Base-by-base conservation (phyloP, 2,329 filamentous ascomycete genomes). In the Helicocarpus griseus region DNA sequence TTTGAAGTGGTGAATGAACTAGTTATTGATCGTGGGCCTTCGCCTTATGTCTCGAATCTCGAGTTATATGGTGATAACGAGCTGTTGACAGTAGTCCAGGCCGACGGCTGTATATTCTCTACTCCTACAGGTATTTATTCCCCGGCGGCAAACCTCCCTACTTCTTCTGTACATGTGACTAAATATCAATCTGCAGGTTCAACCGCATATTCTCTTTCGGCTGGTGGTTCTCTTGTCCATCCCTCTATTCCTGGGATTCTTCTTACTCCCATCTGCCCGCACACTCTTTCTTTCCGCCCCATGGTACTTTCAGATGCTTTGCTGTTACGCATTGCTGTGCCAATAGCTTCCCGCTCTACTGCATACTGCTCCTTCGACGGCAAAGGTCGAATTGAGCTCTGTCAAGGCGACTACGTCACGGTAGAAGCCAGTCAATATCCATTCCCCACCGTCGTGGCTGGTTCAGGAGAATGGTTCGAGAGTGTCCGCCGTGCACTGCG, bases 1-100 rank as follows among this genome's bases (percentile, higher is more conserved):
- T 97, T 96, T 57, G 93, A 98, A 72, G 91, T 98, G 19, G 82
- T 98, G 57, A 98, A 98, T 70, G 93, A 98, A 73, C 83, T 98
- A 48, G 91, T 98, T 68, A 97, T 98, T 61, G 93, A 98, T 72
- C 87, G 93, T 54, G 93, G 93, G 57, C 93, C 93, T 63, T 95
- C 88, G 14, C 90, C 91, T 19, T 98, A 97, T 66, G 91, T 98
- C 53, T 97, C 91, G 40, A 95, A 95, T 70, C 78, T 98, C 36
- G 93, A 98, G 72, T 77, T 98, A 9, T 97, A 95, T 67, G 93
- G 90, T 56, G 93, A 98, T 65, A 87, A 95, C 64, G 89, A 95
- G 68, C 83, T 96, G 40, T 78, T 98, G 60, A 98, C 93, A 14
- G 88, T 96, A 48, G 87, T 98, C 45, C 90, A 95, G 71, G 93